Evolutionary conservation across 2,329 filamentous ascomycete genomes (phyloP), one percentile per base, ranked within the genome.

Genomic region (Cercospora citrullina): DNA sequence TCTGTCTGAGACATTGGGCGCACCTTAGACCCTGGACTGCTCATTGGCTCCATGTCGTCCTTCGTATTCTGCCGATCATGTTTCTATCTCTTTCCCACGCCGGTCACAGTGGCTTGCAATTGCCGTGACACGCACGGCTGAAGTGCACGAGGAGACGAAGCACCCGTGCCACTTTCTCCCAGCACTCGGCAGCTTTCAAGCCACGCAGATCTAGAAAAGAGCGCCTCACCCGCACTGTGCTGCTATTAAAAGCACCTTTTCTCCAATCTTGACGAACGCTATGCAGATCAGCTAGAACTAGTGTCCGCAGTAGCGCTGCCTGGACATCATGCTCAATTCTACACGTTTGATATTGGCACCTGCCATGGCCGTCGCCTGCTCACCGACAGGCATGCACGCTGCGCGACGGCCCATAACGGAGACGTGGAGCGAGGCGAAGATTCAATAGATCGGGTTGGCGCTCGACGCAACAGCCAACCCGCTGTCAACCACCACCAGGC

Each of bases 211-310:
- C 61, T n/a, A 45, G 21, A 30, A 58, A 18, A 57, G 23, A 18
- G 48, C 61, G 61, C 61, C 61, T 39, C 48, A 57, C 45, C 48
- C 60, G 45, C 45, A 14, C 45, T 18, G 16, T n/a, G 12, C 30
- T 57, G 30, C 48, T 64, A 64, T 39, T 55, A 57, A 64, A 64
- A 64, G 61, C 45, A 58, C 14, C 14, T 33, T 21, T 64, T 33
- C 48, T 21, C 48, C 28, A 55, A 55, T 57, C 23, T 57, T 26
- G 30, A 64, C 61, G 14, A 31, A 26, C 61, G 18, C 45, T 63
- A 64, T 58, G 48, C 51, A 36, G 48, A 64, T 55, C 61, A 58
- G 36, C 48, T 58, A 57, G 23, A 10, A 21, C 48, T 64, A 64
- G 61, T 36, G 51, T 12, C 61, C 48, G 60, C 42, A 31, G 42